Evolutionary conservation across 441 rosid genomes (phyloP), one percentile per base, ranked within the genome.

Genomic region (Melastoma candidum): DNA sequence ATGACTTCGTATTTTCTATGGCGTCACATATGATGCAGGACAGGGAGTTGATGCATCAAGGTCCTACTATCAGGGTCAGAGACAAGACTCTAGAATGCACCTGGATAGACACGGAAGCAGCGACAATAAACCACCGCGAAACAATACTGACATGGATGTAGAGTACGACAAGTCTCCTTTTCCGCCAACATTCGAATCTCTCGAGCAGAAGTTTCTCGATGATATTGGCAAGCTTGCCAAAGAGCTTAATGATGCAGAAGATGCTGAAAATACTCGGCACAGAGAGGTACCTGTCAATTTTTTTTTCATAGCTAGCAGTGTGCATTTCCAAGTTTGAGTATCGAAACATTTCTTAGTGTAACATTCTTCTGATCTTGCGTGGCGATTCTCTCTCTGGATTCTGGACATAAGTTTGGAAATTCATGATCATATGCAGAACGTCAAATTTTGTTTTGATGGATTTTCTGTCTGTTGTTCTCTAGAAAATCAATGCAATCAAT

Each of bases 401-500:
- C 22, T 17, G 22, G 22, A 17, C 22, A 17, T 17, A 17, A 17
- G 22, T 17, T 17, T 17, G 22, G 22, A 17, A 17, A 17, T 17
- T 17, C 22, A 17, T 17, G 22, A 17, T 17, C 22, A 17, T 1
- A 17, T 17, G 22, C 22, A 17, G 22, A 17, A 17, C 22, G 22
- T 17, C 22, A 17, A 17, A 17, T 17, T 17, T 17, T 17, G 22
- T 17, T 17, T 17, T 17, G 22, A 17, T 17, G 22, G 22, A 17
- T n/a, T 3, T 41, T 50, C 13, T 49, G 27, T 43, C 39, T 11
- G 14, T 26, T 27, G 2, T 53, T 11, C 2, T 67, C 46, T 84
- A 88, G 97, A 88, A 75, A 71, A 64, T 88, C 74, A 78, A 73
- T 60, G 67, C 80, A 22, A 85, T 88, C 48, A 82, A 74, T 63